Evolutionary conservation across 495 filamentous ascomycete genomes (phyloP).

Genomic region (Penicillium coprophilum): DNA sequence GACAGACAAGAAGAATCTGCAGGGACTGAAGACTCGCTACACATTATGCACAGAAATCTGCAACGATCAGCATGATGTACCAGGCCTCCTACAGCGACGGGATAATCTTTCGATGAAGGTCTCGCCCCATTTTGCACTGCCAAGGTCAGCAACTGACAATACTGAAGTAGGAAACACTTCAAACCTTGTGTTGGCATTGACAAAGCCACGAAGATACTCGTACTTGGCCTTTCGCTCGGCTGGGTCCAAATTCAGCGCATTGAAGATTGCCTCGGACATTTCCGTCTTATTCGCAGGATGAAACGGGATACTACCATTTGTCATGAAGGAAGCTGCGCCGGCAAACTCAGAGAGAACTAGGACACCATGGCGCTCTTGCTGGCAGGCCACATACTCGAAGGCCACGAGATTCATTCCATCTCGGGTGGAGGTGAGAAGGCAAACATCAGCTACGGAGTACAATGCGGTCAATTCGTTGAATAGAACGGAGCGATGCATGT

Average conservation of each 20-base stretch:
- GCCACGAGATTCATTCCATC: constrained; percentile 98
- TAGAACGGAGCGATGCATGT: constrained; percentile 84
- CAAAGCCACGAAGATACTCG: constrained; percentile 76
- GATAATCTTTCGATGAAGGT: constrained; percentile 36
- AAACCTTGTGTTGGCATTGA: constrained; percentile 82
- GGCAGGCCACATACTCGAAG: constrained; percentile 93
- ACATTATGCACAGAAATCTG: background rate
- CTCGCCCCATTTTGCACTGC: constrained; percentile 41
- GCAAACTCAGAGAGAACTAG: constrained; percentile 93
- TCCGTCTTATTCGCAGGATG: constrained; percentile 93
- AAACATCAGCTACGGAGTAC: constrained; percentile 87
- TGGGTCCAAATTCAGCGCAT: constrained; percentile 79
- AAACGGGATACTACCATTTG: constrained; percentile 77
- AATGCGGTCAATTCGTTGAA: constrained; percentile 91
- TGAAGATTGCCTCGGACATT: constrained; percentile 78
- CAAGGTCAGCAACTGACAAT: constrained; percentile 7
- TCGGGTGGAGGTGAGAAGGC: constrained; percentile 84
- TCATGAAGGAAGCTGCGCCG: constrained; percentile 79
- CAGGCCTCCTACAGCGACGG: constrained; percentile 15
- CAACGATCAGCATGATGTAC: constrained; percentile 11
- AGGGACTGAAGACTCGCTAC: background rate
- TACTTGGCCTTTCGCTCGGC: constrained; percentile 75
- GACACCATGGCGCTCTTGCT: constrained; percentile 77
- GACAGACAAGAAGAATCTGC: background rate
- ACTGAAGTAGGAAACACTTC: background rate